A percentile compares a stretch with the other conserved stretches of the same genome.
These are phyloP conservation scores for Thelephora ganbajun DNA, from an alignment of 768 basidiomycete genomes.

Conservation along the genomic window DNA sequence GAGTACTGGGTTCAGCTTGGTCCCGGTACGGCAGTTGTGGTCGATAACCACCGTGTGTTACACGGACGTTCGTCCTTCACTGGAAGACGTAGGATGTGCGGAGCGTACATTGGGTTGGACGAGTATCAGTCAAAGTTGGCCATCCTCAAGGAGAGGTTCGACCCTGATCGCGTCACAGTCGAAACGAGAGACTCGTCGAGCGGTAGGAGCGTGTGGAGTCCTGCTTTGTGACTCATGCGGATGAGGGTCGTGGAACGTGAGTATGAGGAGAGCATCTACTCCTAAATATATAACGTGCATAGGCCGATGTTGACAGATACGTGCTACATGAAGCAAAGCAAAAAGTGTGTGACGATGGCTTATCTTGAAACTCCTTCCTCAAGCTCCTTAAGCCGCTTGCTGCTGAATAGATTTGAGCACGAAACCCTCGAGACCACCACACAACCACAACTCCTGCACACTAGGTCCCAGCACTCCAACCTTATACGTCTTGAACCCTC, in stretches of 20 bases:
- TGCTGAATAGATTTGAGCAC: constrained; percentile 59
- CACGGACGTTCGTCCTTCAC: constrained; percentile 89
- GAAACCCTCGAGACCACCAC: constrained; percentile 86
- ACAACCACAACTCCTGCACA: constrained; percentile 96
- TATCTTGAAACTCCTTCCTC: not conserved
- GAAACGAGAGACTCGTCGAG: constrained; percentile 14
- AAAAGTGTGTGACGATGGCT: not conserved
- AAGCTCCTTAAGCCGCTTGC: constrained; percentile 7
- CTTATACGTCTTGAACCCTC: constrained; percentile 37
- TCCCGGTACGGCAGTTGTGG: constrained; percentile 76
- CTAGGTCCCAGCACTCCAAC: constrained; percentile 78
- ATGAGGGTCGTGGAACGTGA: not conserved
- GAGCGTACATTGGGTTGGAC: constrained; percentile 86
- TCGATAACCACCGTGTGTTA: constrained; percentile 88
- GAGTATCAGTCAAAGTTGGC: constrained; percentile 76
- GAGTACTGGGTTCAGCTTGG: constrained; percentile 88
- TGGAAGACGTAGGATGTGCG: constrained; percentile 86
- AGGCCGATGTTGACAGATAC: not conserved
- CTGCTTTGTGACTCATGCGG: constrained; percentile 27
- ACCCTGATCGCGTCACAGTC: constrained; percentile 13
- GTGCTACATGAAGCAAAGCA: no score
- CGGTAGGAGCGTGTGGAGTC: constrained; percentile 45
- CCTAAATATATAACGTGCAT: not conserved
- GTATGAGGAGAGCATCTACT: no score
- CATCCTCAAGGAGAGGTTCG: constrained; percentile 49